Evolutionary conservation across 768 basidiomycete genomes (phyloP), one percentile per base, ranked within the genome.

Genomic region (Tricholomella constricta): DNA sequence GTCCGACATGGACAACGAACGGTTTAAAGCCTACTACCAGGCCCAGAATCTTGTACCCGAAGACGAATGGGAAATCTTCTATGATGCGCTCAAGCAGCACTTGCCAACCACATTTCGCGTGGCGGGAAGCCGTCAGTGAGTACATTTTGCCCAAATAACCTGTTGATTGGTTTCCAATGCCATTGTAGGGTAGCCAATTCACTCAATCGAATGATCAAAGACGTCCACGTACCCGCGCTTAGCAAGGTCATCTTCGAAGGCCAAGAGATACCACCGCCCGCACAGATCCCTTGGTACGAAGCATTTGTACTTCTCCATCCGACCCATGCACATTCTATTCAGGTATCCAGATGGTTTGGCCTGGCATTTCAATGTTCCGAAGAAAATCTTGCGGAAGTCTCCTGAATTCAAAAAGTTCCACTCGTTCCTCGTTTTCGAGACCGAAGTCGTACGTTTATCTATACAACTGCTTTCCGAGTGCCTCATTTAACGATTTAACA

Each of bases 91-190:
- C 51, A 79, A 82, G 37, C 74, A 74, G 23, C 89, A 91, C 32
- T 74, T 98, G 35, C 97, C 97, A 3, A 96, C 93, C 0, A 97
- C 95, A 0, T 99, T 99, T 69, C 80, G 97, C 35, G 86, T 99
- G 15, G 87, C 94, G 0, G 92, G 94, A 0, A 92, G 87, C 58
- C 78, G 93, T 67, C 81, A 89, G 95, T 95, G 66, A 57, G 74
- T 72, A 32, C 36, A 56, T 32, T 29, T 37, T 15, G 29, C 29
- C 31, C 35, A 46, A 26, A 32, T 32, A 32, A 20, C 41, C 35
- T 34, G 35, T n/a, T 22, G 29, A 20, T 22, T 20, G 31, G 55
- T 23, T 41, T 45, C 52, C 14, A 57, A 61, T 52, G 29, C 26
- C 48, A 36, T 23, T 51, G 15, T 65, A 88, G 87, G 62, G 79